Evolutionary conservation across 805 yeast genomes (phyloP), one percentile per base, ranked within the genome.

Genomic region (Candida gorgasii): DNA sequence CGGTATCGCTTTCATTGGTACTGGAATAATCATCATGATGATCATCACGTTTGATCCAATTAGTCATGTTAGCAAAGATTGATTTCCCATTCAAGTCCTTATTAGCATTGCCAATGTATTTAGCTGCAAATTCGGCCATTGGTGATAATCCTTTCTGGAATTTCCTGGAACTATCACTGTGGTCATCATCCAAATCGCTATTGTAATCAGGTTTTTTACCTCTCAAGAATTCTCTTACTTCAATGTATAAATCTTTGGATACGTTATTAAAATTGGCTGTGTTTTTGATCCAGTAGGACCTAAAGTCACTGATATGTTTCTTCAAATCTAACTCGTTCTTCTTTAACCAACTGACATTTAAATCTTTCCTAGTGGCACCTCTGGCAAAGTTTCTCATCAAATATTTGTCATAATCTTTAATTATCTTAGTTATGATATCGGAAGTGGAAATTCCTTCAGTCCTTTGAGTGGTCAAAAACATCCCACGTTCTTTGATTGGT

Each of bases 381-480:
- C 99, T 79, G 12, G 97, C 96, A 65, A 93, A 92, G 69, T 93
- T 93, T 61, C 99, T 81, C 93, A 92, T 85, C 63, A 93, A 72
- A 64, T 93, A 93, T 68, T 90, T 89, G 71, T 93, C 99, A 67
- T 93, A 93, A 67, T 93, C 98, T 54, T 93, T 79, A 54, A 93
- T 90, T 54, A 93, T 88, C 59, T 86, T 89, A 48, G 98, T 92
- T 58, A 93, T 93, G 52, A 93, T 92, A 62, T 92, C 98, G 24
- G 95, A 85, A 1, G 99, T 93, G 15, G 96, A 87, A 32, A 93
- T 83, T 9, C 99, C 99, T 51, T 90, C 96, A 0, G 99, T 93
- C 62, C 99, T 79, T 67, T 93, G 98, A 0, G 99, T 93, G 5
- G 93, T 85, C 49, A 93, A 72, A 57, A 93, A 93, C 83, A 79